Evolutionary conservation across 371 early-diverging fungal genomes (phyloP), one percentile per base, ranked within the genome.

Genomic region (Smittium mucronatum): DNA sequence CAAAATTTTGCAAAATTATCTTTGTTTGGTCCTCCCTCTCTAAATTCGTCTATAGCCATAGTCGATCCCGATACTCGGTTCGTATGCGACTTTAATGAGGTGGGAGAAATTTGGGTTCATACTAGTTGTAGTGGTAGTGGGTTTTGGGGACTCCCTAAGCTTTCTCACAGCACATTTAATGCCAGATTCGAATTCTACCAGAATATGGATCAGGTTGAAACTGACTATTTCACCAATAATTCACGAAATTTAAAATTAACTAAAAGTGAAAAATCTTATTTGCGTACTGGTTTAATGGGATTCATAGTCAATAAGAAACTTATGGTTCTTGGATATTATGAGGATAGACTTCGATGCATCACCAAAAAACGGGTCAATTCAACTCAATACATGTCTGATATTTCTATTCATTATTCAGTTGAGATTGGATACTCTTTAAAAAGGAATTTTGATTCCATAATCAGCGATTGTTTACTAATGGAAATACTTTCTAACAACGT

Each of bases 81-180:
- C 1, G 74, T 93, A 2, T 90, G 89, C 59, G 84, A 87, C 17
- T 82, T 89, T 0, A 86, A 89, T 72, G 80, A 84, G 0, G 83
- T 93, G 34, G 94, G 94, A 35, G 94, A 93, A 75, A 82, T 93
- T 30, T 93, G 93, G 92, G 82, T 92, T 2, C 85, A 87, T 73
- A 84, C 87, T 0, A 89, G 88, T n/a, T 85, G 86, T 16, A 73
- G 90, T 31, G 87, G 88, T 2, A 86, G 86, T 36, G 89, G 89
- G 0, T 92, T 92, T 78, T 92, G 90, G 92, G 88, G 83, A 17
- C 78, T 92, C 31, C 88, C 89, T 2, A 85, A 84, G 67, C 83
- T 89, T 35, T 88, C 86, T 0, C 85, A 87, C 36, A 81, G 83
- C 25, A 84, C 90, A 1, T 92, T 92, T 75, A 84, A 85, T 60